A percentile compares a stretch with the other conserved stretches of the same genome.
phyloP scores from a whole-genome alignment of 1,284 basidiomycete species.

The Anthracocystis walkeri region DNA sequence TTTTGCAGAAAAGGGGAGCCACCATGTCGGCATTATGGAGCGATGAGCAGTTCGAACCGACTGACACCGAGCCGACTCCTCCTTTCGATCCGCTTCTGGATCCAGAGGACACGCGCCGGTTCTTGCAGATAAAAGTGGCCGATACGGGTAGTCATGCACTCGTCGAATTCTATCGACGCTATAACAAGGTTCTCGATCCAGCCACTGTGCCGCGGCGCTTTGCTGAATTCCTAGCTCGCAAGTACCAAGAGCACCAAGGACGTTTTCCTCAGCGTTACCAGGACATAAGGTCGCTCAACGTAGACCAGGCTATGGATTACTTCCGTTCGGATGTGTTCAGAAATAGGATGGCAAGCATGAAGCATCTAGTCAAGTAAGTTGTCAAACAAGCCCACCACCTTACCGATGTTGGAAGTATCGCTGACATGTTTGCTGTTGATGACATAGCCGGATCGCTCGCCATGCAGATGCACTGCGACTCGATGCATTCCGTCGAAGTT shows the following conservation, averaged over 20 bases:
- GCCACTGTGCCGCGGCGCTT: constrained; percentile 1
- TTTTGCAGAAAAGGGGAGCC: neutral
- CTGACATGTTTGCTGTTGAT: neutral
- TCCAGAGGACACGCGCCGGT: neutral
- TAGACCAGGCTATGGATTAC: neutral
- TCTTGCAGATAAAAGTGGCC: neutral
- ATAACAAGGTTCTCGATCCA: constrained; percentile 2
- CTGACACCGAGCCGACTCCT: neutral
- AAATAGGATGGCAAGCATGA: neutral
- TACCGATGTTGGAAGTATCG: neutral
- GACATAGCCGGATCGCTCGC: neutral
- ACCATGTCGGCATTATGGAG: neutral
- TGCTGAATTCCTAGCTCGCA: neutral
- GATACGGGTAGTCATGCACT: neutral
- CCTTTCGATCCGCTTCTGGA: neutral
- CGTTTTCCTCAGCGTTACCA: neutral
- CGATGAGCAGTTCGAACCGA: constrained; percentile 1
- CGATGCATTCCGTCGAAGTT: neutral
- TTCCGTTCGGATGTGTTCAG: neutral
- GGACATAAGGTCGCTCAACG: neutral
- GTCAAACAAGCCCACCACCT: neutral
- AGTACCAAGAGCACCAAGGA: neutral
- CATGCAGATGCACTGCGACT: neutral
- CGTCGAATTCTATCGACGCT: neutral
- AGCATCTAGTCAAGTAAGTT: neutral